Base-by-base conservation (phyloP, 768 basidiomycete species). In the Rhizopogon rudus region DNA sequence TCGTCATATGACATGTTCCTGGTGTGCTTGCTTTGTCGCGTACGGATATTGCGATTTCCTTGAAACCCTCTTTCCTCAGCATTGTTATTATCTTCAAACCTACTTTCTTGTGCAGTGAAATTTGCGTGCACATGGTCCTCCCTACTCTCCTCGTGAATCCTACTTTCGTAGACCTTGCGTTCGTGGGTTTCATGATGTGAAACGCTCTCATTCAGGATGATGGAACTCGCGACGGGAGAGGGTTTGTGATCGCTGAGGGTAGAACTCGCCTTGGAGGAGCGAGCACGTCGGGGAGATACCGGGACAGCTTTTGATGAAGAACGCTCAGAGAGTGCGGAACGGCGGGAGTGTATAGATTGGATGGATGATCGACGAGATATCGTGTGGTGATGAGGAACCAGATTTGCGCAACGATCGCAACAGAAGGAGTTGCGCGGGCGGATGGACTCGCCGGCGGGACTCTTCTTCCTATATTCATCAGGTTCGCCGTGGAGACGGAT, bases 401-500 rank as follows among this genome's bases (percentile, higher is more conserved):
- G 37, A 51, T 69, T 71, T 33, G 69, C 68, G 44, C 69, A 70
- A 35, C 69, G 70, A 56, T 69, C 66, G 35, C 69, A 70, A 46
- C 69, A 70, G 53, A 64, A 69, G 37, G 69, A 70, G 42, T 65
- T 57, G 28, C 67, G 68, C 17, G 68, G 63, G 42, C 58, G 58
- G 22, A 66, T 43, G 8, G 52, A 53, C 40, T 70, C 67, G 9
- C 51, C 37, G 3, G 61, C 39, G 13, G 59, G 22, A 40, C 49
- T 55, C 58, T 57, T 68, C 57, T 61, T 70, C 35, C 35, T 42
- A 44, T 64, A 31, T 16, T 43, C 53, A n/a, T 65, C 67, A 41
- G 61, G 33, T 37, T 63, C 67, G 22, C 70, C 62, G 1, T 85
- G 81, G 31, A 78, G 73, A 55, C 80, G 75, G 62, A 87, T 81